Base-by-base conservation (phyloP, 1,284 basidiomycete species). In the Sporisorium sorghi region DNA sequence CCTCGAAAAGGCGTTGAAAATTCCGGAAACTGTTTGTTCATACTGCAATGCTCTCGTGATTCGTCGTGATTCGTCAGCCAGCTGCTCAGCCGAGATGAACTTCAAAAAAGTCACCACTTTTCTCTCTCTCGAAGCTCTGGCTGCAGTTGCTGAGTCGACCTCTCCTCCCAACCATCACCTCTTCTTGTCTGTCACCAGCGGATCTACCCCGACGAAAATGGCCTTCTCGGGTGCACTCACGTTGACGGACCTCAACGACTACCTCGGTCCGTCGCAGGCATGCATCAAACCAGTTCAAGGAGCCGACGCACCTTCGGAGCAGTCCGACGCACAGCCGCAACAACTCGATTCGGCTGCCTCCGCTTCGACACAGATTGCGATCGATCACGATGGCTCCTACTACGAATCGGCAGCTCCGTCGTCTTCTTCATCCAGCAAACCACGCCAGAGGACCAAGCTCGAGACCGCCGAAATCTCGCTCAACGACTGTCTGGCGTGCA, bases 201-300 rank as follows among this genome's bases (percentile, higher is more conserved):
- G 37, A 33, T 49, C 23, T 23, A 26, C 48, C n/a, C n/a, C n/a
- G n/a, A n/a, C n/a, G 46, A 54, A 17, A 52, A 95, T 95, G 93
- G 89, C 91, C n/a, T 94, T 94, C 86, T 93, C 93, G 78, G 92
- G 93, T 73, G 92, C 93, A 35, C 86, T 96, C 46, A 80, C 81
- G 0, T 86, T 97, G 37, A 94, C 93, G 19, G 96, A 99, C 85
- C 89, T 99, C 47, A 98, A 98, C 85, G 97, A 99, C 87, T 99
- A 96, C 85, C 92, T 99, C 51, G 93, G 94, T 0, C 97, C 97
- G 3, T 93, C 94, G 1, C 96, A 98, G 87, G 92, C 92, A 43
- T 99, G 97, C 86, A 98, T 99, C 86, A 98, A 98, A 83, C 96
- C 97, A 2, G 93, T 98, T 23, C 84, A 86, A 62, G 64, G 64